Conservation (phyloP, 1,284 basidiomycete species). For the Takashimella tepidaria region DNA sequence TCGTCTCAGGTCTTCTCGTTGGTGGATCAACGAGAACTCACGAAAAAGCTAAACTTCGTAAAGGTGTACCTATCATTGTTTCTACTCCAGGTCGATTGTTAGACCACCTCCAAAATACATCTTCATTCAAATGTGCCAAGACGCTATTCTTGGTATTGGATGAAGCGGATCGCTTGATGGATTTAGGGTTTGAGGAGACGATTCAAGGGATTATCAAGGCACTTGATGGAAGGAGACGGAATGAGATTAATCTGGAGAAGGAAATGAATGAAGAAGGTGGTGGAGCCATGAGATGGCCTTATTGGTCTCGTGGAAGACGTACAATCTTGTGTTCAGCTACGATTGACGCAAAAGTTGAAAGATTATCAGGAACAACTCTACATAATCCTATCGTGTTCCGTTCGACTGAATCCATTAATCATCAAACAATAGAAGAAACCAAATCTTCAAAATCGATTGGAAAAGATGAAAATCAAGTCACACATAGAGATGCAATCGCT, state of each 20-base stretch:
- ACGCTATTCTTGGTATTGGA: constrained; percentile 94
- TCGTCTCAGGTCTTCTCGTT: constrained; percentile 86
- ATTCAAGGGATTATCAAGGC: constrained; percentile 77
- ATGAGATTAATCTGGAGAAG: constrained; percentile 65
- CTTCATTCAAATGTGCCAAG: constrained; percentile 84
- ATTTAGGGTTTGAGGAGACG: constrained; percentile 61
- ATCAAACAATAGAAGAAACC: constrained; percentile 6
- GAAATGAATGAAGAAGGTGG: constrained; percentile 59
- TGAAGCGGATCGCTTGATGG: constrained; percentile 87
- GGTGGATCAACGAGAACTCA: constrained; percentile 68
- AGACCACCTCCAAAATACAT: constrained; percentile 75
- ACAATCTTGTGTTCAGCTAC: constrained; percentile 96
- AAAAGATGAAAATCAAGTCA: constrained; percentile 7
- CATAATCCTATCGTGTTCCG: constrained; percentile 52
- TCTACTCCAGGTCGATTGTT: constrained; percentile 65
- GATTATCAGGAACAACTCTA: constrained; percentile 78
- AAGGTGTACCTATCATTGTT: constrained; percentile 67
- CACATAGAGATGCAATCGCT: constrained; percentile 15
- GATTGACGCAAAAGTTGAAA: constrained; percentile 89
- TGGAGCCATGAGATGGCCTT: constrained; percentile 48
- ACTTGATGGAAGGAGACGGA: constrained; percentile 69
- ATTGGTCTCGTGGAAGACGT: constrained; percentile 68
- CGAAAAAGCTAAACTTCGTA: constrained; percentile 66
- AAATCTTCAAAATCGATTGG: constrained; percentile 11
- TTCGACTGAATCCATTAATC: constrained; percentile 22